Evolutionary conservation across 345 rosid species (phyloP).

Genomic region (Abelmoschus esculentus): DNA sequence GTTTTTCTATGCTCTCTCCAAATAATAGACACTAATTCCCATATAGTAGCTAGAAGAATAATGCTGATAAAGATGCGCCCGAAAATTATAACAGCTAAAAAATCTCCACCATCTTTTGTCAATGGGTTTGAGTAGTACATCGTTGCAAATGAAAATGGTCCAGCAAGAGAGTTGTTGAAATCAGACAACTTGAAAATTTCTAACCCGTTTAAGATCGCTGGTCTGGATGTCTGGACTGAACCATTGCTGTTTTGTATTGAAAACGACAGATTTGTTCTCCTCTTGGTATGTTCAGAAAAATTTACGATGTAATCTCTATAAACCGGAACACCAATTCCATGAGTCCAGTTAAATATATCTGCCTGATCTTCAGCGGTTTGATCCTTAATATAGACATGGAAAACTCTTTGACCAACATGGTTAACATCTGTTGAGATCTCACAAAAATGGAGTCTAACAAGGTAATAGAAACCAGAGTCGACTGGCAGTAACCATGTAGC

Average conservation of each 20-base stretch:
- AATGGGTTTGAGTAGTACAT: too few species aligned
- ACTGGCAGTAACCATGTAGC: constrained; percentile 62
- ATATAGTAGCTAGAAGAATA: constrained; percentile 22
- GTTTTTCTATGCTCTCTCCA: constrained; percentile 29
- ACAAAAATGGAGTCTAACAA: constrained; percentile 69
- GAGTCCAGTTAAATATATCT: constrained; percentile 21
- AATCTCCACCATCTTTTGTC: too few species aligned
- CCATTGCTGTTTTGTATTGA: constrained; percentile 15
- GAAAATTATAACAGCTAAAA: too few species aligned
- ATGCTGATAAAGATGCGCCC: constrained; percentile 2
- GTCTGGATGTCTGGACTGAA: constrained; percentile 2
- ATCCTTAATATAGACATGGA: constrained; percentile 58
- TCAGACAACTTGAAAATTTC: constrained; percentile 66
- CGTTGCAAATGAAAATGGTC: too few species aligned
- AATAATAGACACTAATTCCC: not conserved
- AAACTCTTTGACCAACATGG: constrained; percentile 46
- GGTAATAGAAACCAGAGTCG: constrained; percentile 57
- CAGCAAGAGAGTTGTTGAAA: constrained; percentile 8
- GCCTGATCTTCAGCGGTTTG: constrained; percentile 31
- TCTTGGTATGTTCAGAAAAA: not conserved
- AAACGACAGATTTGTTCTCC: constrained; percentile 16
- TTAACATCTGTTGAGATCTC: constrained; percentile 30
- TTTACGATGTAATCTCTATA: constrained; percentile 25
- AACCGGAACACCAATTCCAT: constrained; percentile 18
- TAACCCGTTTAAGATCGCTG: constrained; percentile 47